A percentile compares a stretch with the other conserved stretches of the same genome.
Evolutionary conservation across 768 basidiomycete genomes (phyloP).

Genomic region (Lactarius hengduanensis): DNA sequence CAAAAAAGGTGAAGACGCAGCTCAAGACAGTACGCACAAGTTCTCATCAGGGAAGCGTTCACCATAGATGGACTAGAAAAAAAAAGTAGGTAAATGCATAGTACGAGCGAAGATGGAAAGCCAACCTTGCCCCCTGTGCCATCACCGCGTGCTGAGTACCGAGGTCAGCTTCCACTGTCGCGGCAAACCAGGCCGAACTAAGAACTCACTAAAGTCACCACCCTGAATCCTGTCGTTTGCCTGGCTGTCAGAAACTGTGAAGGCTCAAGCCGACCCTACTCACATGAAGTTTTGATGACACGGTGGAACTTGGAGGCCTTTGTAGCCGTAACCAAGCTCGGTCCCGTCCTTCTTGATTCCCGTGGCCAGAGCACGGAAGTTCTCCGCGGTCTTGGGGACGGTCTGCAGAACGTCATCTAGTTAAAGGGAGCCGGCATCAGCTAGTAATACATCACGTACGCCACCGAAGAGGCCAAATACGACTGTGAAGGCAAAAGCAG

Average conservation of each 20-base stretch:
- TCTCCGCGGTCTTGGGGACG: slow-evolving; percentile 95
- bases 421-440: slow-evolving; percentile 4
- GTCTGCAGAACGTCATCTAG: slow-evolving; percentile 48
- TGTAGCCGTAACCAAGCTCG: slow-evolving; percentile 78
- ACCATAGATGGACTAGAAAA: slow-evolving; percentile 81
- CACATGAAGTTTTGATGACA: slow-evolving; percentile 93
- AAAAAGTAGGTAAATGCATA: background rate
- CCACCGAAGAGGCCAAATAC: slow-evolving; percentile 89
- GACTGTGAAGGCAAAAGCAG: slow-evolving; percentile 45
- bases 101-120: slow-evolving; percentile 4
- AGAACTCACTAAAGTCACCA: slow-evolving; percentile 88
- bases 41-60: slow-evolving; percentile 93
- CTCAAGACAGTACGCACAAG: slow-evolving; percentile 54
- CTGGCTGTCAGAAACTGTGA: slow-evolving; percentile 28
- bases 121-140: slow-evolving; percentile 88
- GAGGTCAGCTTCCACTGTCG: slow-evolving; percentile 5
- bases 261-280: slow-evolving; percentile 19
- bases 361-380: slow-evolving; percentile 92
- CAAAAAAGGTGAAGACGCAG: background rate
- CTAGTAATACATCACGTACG: slow-evolving; percentile 39
- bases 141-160: slow-evolving; percentile 64
- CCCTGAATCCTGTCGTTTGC: slow-evolving; percentile 77
- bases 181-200: slow-evolving; percentile 25
- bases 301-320: slow-evolving; percentile 97
- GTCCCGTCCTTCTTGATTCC: slow-evolving; percentile 77